Conservation (phyloP, 2,329 filamentous ascomycete species). For the Diaporthe velutina region DNA sequence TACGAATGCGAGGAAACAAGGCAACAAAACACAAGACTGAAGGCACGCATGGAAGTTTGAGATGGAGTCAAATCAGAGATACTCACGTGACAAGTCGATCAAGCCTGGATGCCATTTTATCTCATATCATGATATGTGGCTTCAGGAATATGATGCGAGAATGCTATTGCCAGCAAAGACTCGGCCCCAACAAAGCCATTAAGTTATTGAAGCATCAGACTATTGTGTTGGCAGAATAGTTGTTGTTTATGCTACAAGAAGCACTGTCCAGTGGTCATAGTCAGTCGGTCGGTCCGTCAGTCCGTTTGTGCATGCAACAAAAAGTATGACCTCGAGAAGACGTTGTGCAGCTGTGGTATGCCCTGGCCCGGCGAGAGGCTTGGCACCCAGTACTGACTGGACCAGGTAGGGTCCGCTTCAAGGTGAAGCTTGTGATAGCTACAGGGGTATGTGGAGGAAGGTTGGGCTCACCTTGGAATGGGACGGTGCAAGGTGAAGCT, state of each 20-base stretch:
- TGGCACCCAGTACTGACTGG: background rate
- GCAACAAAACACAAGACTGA: background rate
- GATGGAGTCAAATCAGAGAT: background rate
- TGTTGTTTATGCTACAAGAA: conserved; percentile 16
- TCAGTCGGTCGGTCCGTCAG: background rate
- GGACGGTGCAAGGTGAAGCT: conserved; percentile 13
- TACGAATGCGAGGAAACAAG: conserved; percentile 3
- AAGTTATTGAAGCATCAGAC: conserved; percentile 30
- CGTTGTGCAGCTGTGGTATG: conserved; percentile 6
- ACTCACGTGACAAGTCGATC: conserved; percentile 90
- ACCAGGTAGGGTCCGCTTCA: background rate
- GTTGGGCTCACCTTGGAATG: conserved; percentile 29
- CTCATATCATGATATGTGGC: conserved; percentile 49
- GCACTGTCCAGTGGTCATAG: conserved; percentile 1
- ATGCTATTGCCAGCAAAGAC: conserved; percentile 36
- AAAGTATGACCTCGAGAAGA: background rate
- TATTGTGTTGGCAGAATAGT: background rate
- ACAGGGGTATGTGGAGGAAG: conserved; percentile 3
- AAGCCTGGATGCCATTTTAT: conserved; percentile 75
- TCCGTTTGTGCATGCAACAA: background rate
- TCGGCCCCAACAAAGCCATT: conserved; percentile 36
- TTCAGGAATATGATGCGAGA: background rate
- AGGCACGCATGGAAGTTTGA: background rate
- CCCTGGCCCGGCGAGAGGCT: background rate
- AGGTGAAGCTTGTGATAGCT: conserved; percentile 29